Conservation (phyloP, 768 basidiomycete species). For the Suillus bovinus region DNA sequence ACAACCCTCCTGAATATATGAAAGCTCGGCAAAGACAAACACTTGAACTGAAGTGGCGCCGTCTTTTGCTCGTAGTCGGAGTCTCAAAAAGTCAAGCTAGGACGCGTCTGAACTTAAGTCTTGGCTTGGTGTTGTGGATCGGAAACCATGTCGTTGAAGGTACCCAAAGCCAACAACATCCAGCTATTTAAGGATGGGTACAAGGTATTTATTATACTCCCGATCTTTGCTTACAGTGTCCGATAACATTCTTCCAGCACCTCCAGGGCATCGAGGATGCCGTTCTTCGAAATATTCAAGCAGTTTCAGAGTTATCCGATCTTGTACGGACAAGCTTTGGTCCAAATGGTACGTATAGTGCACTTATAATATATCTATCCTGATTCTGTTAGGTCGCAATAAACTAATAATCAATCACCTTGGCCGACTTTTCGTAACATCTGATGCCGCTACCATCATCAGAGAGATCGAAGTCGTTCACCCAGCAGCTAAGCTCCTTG, state of each 20-base stretch:
- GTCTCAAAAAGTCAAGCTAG: no score
- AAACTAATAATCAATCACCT: constrained; percentile 98
- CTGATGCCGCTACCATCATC: constrained; percentile 98
- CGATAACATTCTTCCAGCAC: constrained; percentile 45
- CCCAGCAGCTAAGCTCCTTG: constrained; percentile 97
- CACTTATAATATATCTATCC: background rate
- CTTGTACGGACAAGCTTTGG: constrained; percentile 96
- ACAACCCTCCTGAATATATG: constrained; percentile 82
- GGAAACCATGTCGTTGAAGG: constrained; percentile 82
- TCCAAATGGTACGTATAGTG: constrained; percentile 74
- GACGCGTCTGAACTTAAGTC: no score
- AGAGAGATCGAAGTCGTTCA: constrained; percentile 98
- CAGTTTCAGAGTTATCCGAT: constrained; percentile 92
- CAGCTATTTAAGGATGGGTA: constrained; percentile 98
- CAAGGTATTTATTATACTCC: constrained; percentile 54
- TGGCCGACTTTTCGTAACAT: constrained; percentile 93
- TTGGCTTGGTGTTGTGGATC: constrained; percentile 11
- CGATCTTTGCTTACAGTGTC: constrained; percentile 12
- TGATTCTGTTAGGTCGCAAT: constrained; percentile 70
- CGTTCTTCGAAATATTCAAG: constrained; percentile 94
- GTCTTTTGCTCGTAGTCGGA: no score
- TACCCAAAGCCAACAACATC: constrained; percentile 83
- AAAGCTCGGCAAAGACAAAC: constrained; percentile 83
- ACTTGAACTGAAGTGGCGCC: constrained; percentile 85
- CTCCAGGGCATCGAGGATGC: constrained; percentile 93